Conservation (phyloP, 768 basidiomycete species). For the Mycena belliarum region DNA sequence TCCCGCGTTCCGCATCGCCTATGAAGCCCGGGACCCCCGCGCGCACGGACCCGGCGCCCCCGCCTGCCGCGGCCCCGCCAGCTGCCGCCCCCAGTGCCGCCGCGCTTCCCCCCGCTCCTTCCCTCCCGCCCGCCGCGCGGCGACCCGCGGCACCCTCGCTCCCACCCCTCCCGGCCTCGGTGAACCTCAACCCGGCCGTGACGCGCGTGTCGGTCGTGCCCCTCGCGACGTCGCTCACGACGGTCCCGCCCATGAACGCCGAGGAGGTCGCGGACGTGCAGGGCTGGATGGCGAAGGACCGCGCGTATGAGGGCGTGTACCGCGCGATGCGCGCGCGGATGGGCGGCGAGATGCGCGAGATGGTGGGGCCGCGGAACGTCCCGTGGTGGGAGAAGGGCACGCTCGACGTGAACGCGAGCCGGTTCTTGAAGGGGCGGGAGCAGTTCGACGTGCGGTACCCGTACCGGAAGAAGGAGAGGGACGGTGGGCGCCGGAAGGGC, state of each 20-base stretch:
- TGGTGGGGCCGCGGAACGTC: conserved; percentile 40
- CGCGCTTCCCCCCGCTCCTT: conserved; percentile 2
- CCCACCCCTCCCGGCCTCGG: conserved; percentile 45
- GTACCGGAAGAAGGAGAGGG: conserved; percentile 39
- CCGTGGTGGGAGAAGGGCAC: conserved; percentile 70
- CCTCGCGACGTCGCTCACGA: conserved; percentile 47
- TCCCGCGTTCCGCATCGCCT: conserved; percentile 16
- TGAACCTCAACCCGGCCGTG: conserved; percentile 53
- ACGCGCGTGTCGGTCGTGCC: conserved; percentile 69
- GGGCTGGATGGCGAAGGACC: conserved; percentile 65
- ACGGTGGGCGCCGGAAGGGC: conserved; percentile 45
- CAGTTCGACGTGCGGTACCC: conserved; percentile 55
- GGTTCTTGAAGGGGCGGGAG: conserved; percentile 43
- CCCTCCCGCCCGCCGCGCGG: not conserved
- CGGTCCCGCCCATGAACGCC: conserved; percentile 56
- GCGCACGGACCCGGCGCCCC: not conserved
- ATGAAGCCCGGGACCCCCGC: conserved; percentile 16
- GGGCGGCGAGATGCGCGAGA: conserved; percentile 49
- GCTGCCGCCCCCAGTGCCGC: conserved; percentile 11
- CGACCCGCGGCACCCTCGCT: conserved; percentile 30
- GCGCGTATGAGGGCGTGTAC: conserved; percentile 52
- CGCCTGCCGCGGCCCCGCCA: conserved; percentile 4
- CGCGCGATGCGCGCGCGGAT: conserved; percentile 56
- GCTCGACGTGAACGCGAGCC: conserved; percentile 36
- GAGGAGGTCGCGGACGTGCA: conserved; percentile 56